phyloP scores from a whole-genome alignment of 2,329 filamentous ascomycete species.

The Penicillium fuscoglaucum region DNA sequence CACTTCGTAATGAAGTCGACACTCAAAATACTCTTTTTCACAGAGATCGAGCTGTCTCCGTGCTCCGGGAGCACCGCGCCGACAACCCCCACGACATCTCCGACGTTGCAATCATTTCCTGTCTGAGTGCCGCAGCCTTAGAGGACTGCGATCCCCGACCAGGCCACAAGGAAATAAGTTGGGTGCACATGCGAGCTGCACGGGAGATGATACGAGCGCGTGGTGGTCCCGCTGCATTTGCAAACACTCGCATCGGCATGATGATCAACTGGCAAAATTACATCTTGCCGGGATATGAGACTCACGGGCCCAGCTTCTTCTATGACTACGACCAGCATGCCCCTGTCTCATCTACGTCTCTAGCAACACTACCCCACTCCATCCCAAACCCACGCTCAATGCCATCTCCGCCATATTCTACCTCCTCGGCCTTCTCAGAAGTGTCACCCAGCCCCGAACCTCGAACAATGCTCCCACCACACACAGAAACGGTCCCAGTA shows the following conservation, averaged over 20 bases:
- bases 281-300: constrained; percentile 42
- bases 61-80: constrained; percentile 37
- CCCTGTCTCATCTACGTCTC: constrained; percentile 7
- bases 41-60: constrained; percentile 34
- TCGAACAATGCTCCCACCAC: background rate
- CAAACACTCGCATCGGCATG: constrained; percentile 41
- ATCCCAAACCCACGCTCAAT: constrained; percentile 13
- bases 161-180: constrained; percentile 40
- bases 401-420: constrained; percentile 27
- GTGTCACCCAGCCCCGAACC: constrained; percentile 7
- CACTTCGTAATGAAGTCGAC: constrained; percentile 36
- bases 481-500: constrained; percentile 17
- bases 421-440: constrained; percentile 17
- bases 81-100: constrained; percentile 37
- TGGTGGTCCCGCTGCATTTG: constrained; percentile 39
- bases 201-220: constrained; percentile 41
- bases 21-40: constrained; percentile 34
- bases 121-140: constrained; percentile 41
- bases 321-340: constrained; percentile 30
- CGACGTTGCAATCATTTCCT: constrained; percentile 42
- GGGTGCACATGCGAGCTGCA: constrained; percentile 44
- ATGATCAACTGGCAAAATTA: constrained; percentile 47
- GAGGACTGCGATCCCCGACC: constrained; percentile 44
- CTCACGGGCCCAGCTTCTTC: constrained; percentile 36
- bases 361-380: constrained; percentile 2